These are phyloP conservation scores for Trichosporon inkin DNA, from an alignment of 1,284 basidiomycete species.

Conservation along the genomic window DNA sequence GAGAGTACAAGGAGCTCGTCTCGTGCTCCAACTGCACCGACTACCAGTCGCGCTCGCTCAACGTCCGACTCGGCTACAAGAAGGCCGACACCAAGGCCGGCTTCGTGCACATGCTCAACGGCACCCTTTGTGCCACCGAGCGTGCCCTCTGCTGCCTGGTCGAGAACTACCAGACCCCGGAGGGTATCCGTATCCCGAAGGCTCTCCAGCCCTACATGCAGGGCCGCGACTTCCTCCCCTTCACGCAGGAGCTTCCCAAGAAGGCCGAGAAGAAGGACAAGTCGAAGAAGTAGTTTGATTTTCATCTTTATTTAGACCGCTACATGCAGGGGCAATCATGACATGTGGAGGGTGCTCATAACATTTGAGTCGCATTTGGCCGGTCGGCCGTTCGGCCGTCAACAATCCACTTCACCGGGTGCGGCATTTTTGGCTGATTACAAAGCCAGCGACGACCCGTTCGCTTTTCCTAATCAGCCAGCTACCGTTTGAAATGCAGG, in stretches of 20 bases:
- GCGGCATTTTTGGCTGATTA: too few species aligned
- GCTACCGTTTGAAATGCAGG: not conserved
- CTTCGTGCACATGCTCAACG: conserved; percentile 97
- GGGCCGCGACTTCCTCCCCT: conserved; percentile 89
- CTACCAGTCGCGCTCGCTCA: conserved; percentile 84
- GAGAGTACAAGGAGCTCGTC: conserved; percentile 89
- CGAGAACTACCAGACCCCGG: conserved; percentile 97
- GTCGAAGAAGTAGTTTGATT: conserved; percentile 5
- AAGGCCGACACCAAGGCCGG: conserved; percentile 77
- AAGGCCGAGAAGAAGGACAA: conserved; percentile 40
- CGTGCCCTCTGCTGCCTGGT: conserved; percentile 93
- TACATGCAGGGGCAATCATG: not conserved
- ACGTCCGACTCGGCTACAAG: conserved; percentile 85
- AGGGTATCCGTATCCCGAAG: conserved; percentile 87
- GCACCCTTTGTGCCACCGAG: conserved; percentile 94
- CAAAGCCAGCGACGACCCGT: too few species aligned
- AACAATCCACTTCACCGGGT: too few species aligned
- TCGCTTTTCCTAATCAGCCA: not conserved
- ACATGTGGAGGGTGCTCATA: not conserved
- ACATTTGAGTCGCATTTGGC: too few species aligned
- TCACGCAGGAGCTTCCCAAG: conserved; percentile 47
- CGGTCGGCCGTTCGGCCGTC: too few species aligned
- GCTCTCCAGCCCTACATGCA: conserved; percentile 91
- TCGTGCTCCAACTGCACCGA: conserved; percentile 92
- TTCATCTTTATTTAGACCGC: not conserved